These are phyloP conservation scores for Microdochium paspali DNA, from an alignment of 2,329 filamentous ascomycete genomes.

Conservation along the genomic window DNA sequence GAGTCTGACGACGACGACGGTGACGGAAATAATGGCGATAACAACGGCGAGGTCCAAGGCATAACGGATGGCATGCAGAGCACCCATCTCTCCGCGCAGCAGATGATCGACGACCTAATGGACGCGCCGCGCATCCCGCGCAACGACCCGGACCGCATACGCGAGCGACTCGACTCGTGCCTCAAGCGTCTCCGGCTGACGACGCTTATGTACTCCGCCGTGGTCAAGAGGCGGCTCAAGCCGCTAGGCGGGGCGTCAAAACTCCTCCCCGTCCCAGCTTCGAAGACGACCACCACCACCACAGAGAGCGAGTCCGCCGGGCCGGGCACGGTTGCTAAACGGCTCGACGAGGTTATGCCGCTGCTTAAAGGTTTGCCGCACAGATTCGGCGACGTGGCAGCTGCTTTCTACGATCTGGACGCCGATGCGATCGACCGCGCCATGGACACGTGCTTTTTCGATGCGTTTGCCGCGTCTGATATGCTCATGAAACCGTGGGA, in stretches of 20 bases:
- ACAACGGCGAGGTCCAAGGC: conserved; percentile 32
- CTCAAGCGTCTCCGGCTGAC: conserved; percentile 59
- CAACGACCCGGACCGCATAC: conserved; percentile 54
- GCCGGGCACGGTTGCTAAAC: conserved; percentile 21
- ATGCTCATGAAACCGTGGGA: conserved; percentile 52
- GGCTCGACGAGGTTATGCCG: conserved; percentile 46
- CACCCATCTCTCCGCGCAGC: conserved; percentile 34
- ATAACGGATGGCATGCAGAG: conserved; percentile 19
- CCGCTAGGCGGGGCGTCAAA: conserved; percentile 32
- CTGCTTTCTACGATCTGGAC: conserved; percentile 63
- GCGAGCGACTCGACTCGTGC: conserved; percentile 54
- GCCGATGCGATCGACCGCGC: conserved; percentile 44
- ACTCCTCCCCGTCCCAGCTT: conserved; percentile 23
- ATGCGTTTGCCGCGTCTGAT: conserved; percentile 46
- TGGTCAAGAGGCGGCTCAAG: conserved; percentile 61
- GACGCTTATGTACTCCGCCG: conserved; percentile 57
- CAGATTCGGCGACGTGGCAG: conserved; percentile 60
- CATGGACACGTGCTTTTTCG: conserved; percentile 50
- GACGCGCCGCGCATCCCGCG: conserved; percentile 51
- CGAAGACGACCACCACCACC: neutral
- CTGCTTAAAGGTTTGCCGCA: conserved; percentile 54
- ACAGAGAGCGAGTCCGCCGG: conserved; percentile 7
- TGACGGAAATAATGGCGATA: conserved; percentile 30
- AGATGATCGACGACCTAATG: conserved; percentile 61
- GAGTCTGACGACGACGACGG: conserved; percentile 48